phyloP scores from a whole-genome alignment of 495 filamentous ascomycete species.

The Penicillium lagena region DNA sequence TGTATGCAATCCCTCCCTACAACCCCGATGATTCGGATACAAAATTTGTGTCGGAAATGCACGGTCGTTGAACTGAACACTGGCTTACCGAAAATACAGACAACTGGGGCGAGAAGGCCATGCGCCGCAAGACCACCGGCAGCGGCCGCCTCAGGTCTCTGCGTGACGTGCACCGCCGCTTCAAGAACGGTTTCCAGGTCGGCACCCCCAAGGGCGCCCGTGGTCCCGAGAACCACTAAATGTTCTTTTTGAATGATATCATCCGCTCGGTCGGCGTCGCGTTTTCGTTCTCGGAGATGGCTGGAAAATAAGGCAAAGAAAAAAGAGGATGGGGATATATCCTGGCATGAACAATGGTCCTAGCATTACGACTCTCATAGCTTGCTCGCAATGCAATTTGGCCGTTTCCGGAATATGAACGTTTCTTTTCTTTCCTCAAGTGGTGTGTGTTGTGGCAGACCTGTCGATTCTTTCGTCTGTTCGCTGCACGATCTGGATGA shows the following conservation, averaged over 20 bases:
- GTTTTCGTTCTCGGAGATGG: slow-evolving; percentile 39
- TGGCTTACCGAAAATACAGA: slow-evolving; percentile 49
- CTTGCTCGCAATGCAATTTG: slow-evolving; percentile 31
- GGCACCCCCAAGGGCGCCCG: slow-evolving; percentile 80
- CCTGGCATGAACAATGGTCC: slow-evolving; percentile 36
- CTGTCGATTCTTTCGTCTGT: slow-evolving; percentile 22
- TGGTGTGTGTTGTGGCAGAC: slow-evolving; percentile 37
- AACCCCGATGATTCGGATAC: slow-evolving; percentile 7
- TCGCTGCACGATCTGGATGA: slow-evolving; percentile 3
- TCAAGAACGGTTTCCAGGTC: slow-evolving; percentile 94
- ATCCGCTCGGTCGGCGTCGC: slow-evolving; percentile 28
- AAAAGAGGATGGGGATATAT: slow-evolving; percentile 12
- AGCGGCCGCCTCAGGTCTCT: slow-evolving; percentile 90
- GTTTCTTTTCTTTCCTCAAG: slow-evolving; percentile 17
- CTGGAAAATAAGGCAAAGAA: slow-evolving; percentile 34
- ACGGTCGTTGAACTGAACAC: slow-evolving; percentile 6
- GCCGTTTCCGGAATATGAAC: slow-evolving; percentile 32
- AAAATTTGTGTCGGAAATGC: slow-evolving; percentile 3
- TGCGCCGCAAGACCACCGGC: slow-evolving; percentile 98
- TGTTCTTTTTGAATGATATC: slow-evolving; percentile 15
- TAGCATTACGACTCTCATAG: slow-evolving; percentile 27
- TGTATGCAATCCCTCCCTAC: slow-evolving; percentile 65
- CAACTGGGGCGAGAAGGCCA: slow-evolving; percentile 99
- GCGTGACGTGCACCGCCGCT: slow-evolving; percentile 79
- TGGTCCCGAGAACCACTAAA: slow-evolving; percentile 51